Evolutionary conservation across 2,329 filamentous ascomycete species (phyloP), one percentile per base, ranked within the genome.

Genomic region (Curvularia lunata): DNA sequence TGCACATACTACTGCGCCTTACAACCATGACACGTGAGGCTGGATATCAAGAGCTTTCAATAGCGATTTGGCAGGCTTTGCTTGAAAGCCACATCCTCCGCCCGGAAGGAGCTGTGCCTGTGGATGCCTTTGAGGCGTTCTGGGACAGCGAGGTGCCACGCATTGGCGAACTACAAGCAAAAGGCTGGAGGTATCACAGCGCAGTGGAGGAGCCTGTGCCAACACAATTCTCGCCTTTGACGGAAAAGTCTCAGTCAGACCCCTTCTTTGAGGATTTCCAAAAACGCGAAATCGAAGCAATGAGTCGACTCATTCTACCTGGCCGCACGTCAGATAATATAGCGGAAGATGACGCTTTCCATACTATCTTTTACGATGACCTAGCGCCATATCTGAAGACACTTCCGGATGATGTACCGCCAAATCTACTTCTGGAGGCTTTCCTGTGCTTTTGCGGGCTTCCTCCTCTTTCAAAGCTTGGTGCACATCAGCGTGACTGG

Each of bases 81-180:
- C 77, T 97, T 0, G 94, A 97, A 70, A 81, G 89, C 51, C 86
- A 85, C 18, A 84, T 92, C 58, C 86, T 86, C 46, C 81, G 81
- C 3, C 87, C 90, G n/a, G 80, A 81, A 5, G 86, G 88, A 5
- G 27, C 52, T 21, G 19, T 34, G 12, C 25, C 50, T 1, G 1
- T 25, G 0, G n/a, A 48, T 30, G 30, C 28, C 1, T 90, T 97
- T 60, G 80, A 85, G 47, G 83, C 88, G 2, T 97, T 95, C 62
- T 98, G 95, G 95, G 92, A 97, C 58, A 91, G 87, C 55, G 94
- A 97, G 70, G 83, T 86, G 0, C 81, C 90, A 0, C 85, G 94
- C 5, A 84, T 97, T 52, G 94, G 94, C 9, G 94, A 98, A 66
- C 69, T 77, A 0, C 82, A 80, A 1, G 88, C 91, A 2, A 81